A percentile compares a stretch with the other conserved stretches of the same genome.
These are phyloP conservation scores for Bocquillonia castaneifolia DNA, from an alignment of 441 rosid species.

Conservation along the genomic window DNA sequence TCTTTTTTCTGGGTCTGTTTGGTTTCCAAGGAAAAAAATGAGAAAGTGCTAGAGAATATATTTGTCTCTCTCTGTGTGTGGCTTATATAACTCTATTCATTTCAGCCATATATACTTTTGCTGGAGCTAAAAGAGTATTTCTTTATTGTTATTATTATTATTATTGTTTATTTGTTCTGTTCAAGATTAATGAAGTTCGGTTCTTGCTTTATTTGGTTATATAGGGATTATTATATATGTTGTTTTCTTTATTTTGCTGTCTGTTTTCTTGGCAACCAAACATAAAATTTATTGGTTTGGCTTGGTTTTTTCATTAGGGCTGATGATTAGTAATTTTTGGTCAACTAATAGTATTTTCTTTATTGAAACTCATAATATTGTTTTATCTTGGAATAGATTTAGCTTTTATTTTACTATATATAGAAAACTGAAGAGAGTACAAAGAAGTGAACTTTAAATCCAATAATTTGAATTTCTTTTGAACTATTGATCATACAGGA, in stretches of 20 bases:
- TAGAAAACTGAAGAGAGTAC: not conserved
- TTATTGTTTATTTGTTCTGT: not conserved
- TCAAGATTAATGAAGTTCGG: not conserved
- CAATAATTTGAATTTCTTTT: not conserved
- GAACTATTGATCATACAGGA: not conserved
- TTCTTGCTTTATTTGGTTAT: not conserved
- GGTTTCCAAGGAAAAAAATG: slow-evolving; percentile 21
- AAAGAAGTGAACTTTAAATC: not conserved
- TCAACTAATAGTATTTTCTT: not conserved
- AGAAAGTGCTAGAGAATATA: not conserved
- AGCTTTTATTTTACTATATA: not conserved
- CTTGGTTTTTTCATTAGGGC: not conserved
- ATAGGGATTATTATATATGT: not conserved
- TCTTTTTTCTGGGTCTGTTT: slow-evolving; percentile 2
- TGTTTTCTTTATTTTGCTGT: not conserved
- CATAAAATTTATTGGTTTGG: not conserved
- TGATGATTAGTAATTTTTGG: not conserved
- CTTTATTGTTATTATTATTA: no score
- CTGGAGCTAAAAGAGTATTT: not conserved
- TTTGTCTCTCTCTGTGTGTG: not conserved
- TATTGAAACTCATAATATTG: not conserved
- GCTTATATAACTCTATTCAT: slow-evolving; percentile 11
- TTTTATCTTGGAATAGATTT: not conserved
- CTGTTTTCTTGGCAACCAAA: slow-evolving; percentile 12
- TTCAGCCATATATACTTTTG: not conserved